Conservation (phyloP, 805 yeast species). For the Nakazawaea ishiwadae region DNA sequence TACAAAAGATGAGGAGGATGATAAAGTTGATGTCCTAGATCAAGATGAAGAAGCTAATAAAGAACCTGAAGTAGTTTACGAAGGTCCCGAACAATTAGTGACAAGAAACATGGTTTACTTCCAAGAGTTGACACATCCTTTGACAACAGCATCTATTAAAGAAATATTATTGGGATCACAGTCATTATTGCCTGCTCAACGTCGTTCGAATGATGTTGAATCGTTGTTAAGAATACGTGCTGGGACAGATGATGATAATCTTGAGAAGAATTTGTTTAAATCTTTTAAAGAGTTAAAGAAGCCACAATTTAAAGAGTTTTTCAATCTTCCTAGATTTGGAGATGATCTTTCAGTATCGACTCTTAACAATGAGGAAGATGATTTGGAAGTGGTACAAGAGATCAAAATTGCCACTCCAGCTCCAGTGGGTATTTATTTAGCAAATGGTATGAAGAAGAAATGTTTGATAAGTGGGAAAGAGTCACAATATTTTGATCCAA, state of each 20-base stretch:
- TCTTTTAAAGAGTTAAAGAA: constrained; percentile 11
- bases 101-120: constrained; percentile 51
- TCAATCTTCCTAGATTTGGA: constrained; percentile 60
- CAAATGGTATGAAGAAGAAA: constrained; percentile 60
- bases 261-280: constrained; percentile 14
- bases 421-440: constrained; percentile 68
- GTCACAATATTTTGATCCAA: constrained; percentile 85
- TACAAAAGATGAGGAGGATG: neutral
- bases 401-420: constrained; percentile 60
- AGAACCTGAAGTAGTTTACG: constrained; percentile 19
- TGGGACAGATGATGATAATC: constrained; percentile 5
- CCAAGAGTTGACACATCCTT: constrained; percentile 39
- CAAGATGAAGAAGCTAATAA: neutral
- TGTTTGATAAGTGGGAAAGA: constrained; percentile 76
- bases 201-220: constrained; percentile 52
- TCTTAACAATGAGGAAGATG: constrained; percentile 38
- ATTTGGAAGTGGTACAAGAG: constrained; percentile 41
- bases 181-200: constrained; percentile 44
- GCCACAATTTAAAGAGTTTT: constrained; percentile 35
- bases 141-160: constrained; percentile 27
- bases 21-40: neutral
- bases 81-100: constrained; percentile 68
- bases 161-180: constrained; percentile 58
- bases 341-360: constrained; percentile 38
- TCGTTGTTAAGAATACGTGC: constrained; percentile 29